A percentile compares a stretch with the other conserved stretches of the same genome.
phyloP scores from a whole-genome alignment of 345 rosid genomes.

The Physaria fendleri region DNA sequence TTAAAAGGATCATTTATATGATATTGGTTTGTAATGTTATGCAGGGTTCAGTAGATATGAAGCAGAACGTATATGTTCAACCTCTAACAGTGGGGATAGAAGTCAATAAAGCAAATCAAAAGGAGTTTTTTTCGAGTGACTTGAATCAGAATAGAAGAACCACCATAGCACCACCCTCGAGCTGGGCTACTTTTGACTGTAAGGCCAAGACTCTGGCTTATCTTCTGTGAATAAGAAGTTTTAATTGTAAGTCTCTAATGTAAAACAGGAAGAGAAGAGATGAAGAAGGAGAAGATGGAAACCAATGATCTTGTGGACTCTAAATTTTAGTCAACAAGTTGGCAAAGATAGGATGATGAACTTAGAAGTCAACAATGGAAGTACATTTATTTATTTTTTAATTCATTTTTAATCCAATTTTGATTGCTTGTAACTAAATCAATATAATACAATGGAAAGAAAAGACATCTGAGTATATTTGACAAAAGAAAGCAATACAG shows the following conservation, averaged over 20 bases:
- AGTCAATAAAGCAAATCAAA: conserved; percentile 15
- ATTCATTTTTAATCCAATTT: conserved; percentile 3
- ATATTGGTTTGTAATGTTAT: background rate
- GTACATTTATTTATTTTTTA: conserved; percentile 2
- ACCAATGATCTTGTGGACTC: conserved; percentile 8
- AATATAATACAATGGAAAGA: background rate
- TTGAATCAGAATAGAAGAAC: conserved; percentile 16
- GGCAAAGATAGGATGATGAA: conserved; percentile 20
- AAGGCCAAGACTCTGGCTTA: conserved; percentile 4
- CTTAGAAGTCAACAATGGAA: conserved; percentile 3
- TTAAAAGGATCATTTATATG: background rate
- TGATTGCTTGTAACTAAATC: conserved; percentile 22
- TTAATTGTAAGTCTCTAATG: background rate
- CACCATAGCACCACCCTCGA: conserved; percentile 35
- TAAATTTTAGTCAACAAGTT: conserved; percentile 14
- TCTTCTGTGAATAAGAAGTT: background rate
- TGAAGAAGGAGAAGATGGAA: conserved; percentile 8
- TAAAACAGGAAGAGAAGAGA: conserved; percentile 25
- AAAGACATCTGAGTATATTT: too few relatives aligned
- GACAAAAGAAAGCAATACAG: conserved; percentile 1
- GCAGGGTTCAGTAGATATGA: conserved; percentile 54
- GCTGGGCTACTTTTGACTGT: conserved; percentile 74
- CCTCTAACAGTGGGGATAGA: conserved; percentile 22
- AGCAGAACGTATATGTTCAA: conserved; percentile 17
- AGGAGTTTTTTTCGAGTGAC: conserved; percentile 17